Evolutionary conservation across 345 rosid species (phyloP).

Genomic region (Microthlaspi erraticum): DNA sequence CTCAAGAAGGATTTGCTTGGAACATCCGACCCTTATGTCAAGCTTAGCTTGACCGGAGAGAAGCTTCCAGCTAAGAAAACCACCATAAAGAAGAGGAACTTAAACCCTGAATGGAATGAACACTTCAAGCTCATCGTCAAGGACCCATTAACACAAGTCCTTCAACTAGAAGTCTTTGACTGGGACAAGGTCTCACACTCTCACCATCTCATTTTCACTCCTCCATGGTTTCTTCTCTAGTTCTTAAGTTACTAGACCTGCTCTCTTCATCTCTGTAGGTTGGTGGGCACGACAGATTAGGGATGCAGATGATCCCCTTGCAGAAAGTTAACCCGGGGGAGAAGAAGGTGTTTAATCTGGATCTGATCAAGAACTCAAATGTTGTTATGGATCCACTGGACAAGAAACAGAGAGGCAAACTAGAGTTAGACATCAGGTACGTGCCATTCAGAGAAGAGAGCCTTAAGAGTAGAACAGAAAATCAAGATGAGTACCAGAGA

Average conservation of each 20-base stretch:
- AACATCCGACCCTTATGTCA: slow-evolving; percentile 76
- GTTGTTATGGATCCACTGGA: slow-evolving; percentile 49
- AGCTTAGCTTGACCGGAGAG: slow-evolving; percentile 67
- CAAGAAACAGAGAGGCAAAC: slow-evolving; percentile 61
- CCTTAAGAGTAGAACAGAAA: slow-evolving; percentile 42
- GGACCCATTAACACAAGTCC: slow-evolving; percentile 68
- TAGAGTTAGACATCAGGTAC: slow-evolving; percentile 62
- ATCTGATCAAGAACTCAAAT: slow-evolving; percentile 65
- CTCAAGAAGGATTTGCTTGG: slow-evolving; percentile 71
- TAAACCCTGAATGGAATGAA: slow-evolving; percentile 88
- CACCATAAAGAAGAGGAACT: slow-evolving; percentile 68
- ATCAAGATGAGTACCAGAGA: slow-evolving; percentile 38
- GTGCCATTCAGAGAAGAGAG: slow-evolving; percentile 72
- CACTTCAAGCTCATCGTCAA: slow-evolving; percentile 69
- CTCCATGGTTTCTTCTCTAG: slow-evolving; percentile 3
- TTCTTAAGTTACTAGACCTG: background rate
- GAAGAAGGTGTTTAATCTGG: slow-evolving; percentile 57
- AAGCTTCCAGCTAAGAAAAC: slow-evolving; percentile 72
- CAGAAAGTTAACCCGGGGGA: slow-evolving; percentile 55
- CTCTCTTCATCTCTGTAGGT: slow-evolving; percentile 50
- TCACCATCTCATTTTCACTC: slow-evolving; percentile 5
- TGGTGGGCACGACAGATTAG: slow-evolving; percentile 73
- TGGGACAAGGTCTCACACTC: slow-evolving; percentile 83
- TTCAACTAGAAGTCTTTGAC: slow-evolving; percentile 70
- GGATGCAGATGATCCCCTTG: slow-evolving; percentile 74